Evolutionary conservation across 2,329 filamentous ascomycete genomes (phyloP).

Genomic region (Cadophora luteo-olivacea): DNA sequence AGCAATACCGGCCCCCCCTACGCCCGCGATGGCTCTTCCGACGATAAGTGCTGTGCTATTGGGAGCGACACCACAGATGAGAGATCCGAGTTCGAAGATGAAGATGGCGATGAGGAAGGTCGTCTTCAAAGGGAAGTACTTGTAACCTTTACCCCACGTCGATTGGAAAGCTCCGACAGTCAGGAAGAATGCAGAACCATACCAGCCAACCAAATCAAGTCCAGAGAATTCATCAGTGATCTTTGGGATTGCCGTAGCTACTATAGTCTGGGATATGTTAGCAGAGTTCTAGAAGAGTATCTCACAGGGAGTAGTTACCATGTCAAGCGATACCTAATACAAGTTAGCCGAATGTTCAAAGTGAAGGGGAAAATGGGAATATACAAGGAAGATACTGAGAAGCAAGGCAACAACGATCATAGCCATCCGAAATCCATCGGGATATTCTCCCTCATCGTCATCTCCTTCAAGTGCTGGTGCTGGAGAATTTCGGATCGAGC

Average conservation of each 20-base stretch:
- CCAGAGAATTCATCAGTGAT: constrained; percentile 59
- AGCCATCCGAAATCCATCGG: constrained; percentile 38
- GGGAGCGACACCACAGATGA: constrained; percentile 48
- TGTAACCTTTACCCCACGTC: constrained; percentile 45
- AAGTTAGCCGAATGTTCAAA: constrained; percentile 18
- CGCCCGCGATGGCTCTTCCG: constrained; percentile 46
- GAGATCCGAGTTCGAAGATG: constrained; percentile 48
- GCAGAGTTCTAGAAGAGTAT: too few species aligned
- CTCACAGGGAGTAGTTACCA: constrained; percentile 37
- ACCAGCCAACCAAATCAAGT: constrained; percentile 60
- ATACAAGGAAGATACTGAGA: constrained; percentile 54
- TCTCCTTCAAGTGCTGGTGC: constrained; percentile 9
- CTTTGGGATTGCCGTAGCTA: constrained; percentile 63
- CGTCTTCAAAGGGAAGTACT: constrained; percentile 45
- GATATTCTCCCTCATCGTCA: constrained; percentile 38
- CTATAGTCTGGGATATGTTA: constrained; percentile 49
- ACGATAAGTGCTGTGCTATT: constrained; percentile 46
- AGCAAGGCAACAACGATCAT: constrained; percentile 55
- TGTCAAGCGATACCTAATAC: constrained; percentile 43
- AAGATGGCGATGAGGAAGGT: constrained; percentile 44
- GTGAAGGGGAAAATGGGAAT: not conserved
- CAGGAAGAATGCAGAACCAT: constrained; percentile 61
- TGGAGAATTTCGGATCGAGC: constrained; percentile 23
- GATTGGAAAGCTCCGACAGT: constrained; percentile 49
- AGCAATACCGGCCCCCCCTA: constrained; percentile 45